Evolutionary conservation across 2,329 filamentous ascomycete genomes (phyloP), one percentile per base, ranked within the genome.

Genomic region (Coniochaeta sp.): DNA sequence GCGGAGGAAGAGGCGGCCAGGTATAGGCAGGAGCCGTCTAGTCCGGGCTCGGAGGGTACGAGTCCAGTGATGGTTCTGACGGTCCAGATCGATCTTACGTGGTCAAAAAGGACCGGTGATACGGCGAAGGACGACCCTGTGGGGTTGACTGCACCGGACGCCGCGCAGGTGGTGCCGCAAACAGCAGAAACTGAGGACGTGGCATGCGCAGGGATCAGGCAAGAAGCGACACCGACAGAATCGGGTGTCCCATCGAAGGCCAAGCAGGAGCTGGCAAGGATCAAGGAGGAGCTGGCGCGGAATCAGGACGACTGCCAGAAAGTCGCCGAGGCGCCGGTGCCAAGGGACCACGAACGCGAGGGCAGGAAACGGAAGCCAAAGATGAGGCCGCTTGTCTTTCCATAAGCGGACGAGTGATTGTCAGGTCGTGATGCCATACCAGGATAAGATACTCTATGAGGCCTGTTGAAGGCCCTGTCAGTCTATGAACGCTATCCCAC

Each of bases 1-100:
- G 67, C 67, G 1, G 62, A 62, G 26, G 64, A 67, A 57, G 67
- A 69, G 60, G 65, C 66, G 0, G 66, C 66, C 50, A 54, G 62
- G 44, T 69, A 69, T 36, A 63, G 67, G 1, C 62, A 63, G 36
- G 67, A 69, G 47, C 67, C 67, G 0, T 54, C 64, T 3, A 64
- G 66, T 6, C 16, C 19, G 9, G 19, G 6, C 3, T 24, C 16
- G 7, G 19, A 50, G 9, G 9, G 6, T 6, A n/a, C 19, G 9
- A 22, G 8, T 28, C 11, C 22, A 16, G 12, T 17, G 9, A 22
- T 52, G 47, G 6, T n/a, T n/a, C n/a, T n/a, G n/a, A n/a, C n/a
- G n/a, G n/a, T n/a, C n/a, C n/a, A n/a, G n/a, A n/a, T n/a, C n/a
- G n/a, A n/a, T n/a, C n/a, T n/a, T n/a, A n/a, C n/a, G n/a, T n/a